phyloP scores from a whole-genome alignment of 2,329 filamentous ascomycete genomes.

The Dothideomycetes sp. region DNA sequence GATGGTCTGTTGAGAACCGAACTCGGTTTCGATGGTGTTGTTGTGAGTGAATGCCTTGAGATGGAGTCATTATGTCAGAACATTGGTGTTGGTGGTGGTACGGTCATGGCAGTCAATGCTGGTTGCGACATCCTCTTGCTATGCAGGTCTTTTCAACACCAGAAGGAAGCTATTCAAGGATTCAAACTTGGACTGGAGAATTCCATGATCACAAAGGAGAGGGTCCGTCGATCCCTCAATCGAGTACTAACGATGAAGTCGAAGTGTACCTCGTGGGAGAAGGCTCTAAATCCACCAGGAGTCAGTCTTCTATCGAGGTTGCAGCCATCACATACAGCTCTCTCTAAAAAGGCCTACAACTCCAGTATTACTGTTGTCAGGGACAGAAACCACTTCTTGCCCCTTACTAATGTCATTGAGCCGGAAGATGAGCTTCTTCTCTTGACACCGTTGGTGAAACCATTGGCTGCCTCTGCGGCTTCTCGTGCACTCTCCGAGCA shows the following conservation, averaged over 20 bases:
- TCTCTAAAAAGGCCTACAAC: constrained; percentile 83
- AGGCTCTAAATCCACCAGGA: constrained; percentile 79
- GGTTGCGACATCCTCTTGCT: constrained; percentile 87
- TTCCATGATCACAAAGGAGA: constrained; percentile 71
- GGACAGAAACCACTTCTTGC: constrained; percentile 77
- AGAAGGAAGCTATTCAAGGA: constrained; percentile 84
- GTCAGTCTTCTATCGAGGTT: constrained; percentile 67
- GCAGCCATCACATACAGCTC: constrained; percentile 68
- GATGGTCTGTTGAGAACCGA: constrained; percentile 83
- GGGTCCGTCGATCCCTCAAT: constrained; percentile 70
- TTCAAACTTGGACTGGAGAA: constrained; percentile 85
- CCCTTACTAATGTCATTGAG: constrained; percentile 71
- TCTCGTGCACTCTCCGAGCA: constrained; percentile 60
- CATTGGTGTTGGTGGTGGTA: constrained; percentile 92
- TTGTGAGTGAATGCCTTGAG: constrained; percentile 89
- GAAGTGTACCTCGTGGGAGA: constrained; percentile 80
- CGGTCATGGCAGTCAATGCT: constrained; percentile 94
- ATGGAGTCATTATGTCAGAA: constrained; percentile 96
- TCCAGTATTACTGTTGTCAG: constrained; percentile 86
- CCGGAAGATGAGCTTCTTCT: constrained; percentile 82
- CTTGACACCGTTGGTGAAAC: constrained; percentile 81
- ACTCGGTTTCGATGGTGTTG: constrained; percentile 81
- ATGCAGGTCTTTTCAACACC: constrained; percentile 77
- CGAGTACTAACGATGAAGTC: constrained; percentile 74
- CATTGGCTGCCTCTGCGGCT: constrained; percentile 78